phyloP scores from a whole-genome alignment of 306 rosid species.

The Vachellia pachyceras region DNA sequence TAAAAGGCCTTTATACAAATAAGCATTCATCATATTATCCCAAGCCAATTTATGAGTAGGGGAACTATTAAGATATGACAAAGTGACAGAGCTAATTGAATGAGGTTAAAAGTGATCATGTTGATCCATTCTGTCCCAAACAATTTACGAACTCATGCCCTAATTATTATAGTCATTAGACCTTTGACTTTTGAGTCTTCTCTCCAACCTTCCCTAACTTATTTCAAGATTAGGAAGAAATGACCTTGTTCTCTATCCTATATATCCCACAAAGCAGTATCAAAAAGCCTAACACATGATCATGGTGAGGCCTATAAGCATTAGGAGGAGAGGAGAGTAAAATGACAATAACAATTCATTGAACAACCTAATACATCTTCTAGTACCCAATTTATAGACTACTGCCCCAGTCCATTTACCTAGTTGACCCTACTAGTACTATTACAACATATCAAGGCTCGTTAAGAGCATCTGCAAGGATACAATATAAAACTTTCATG shows the following conservation, averaged over 20 bases:
- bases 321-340: too few species aligned
- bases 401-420: too few species aligned
- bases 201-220: conserved; percentile 29
- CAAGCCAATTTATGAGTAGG: conserved; percentile 30
- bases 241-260: neutral
- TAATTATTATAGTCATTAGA: conserved; percentile 31
- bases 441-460: neutral
- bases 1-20: neutral
- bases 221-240: neutral
- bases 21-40: conserved; percentile 25
- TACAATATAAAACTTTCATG: neutral
- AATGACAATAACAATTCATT: too few species aligned
- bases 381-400: too few species aligned
- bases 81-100: neutral
- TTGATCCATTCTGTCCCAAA: neutral
- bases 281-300: neutral
- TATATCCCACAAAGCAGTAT: neutral
- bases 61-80: conserved; percentile 5
- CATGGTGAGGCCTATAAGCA: too few species aligned
- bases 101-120: neutral
- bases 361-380: too few species aligned
- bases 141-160: neutral
- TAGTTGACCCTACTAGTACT: too few species aligned
- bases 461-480: neutral
- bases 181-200: conserved; percentile 29